Base-by-base conservation (phyloP, 495 filamentous ascomycete species). In the Emericellopsis terricola region DNA sequence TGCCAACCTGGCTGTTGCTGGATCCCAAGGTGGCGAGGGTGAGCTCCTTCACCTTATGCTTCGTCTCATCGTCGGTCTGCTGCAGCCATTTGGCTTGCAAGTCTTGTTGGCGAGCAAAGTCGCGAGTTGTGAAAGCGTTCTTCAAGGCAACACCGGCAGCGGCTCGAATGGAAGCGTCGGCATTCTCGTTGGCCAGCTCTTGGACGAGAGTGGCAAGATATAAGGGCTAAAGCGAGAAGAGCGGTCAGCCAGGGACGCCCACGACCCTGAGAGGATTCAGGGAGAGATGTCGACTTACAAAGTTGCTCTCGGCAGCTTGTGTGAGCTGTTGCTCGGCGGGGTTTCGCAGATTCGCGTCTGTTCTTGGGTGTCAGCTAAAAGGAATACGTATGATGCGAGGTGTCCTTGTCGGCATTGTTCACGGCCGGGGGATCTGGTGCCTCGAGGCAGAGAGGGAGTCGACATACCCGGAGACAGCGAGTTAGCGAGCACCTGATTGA, bases 131-230 rank as follows among this genome's bases (percentile, higher is more conserved):
- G 56, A 97, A 92, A 45, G 89, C 73, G 64, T 97, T 97, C 64
- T 97, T 97, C 47, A 97, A 59, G 31, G 87, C 85, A 44, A 97
- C 72, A 78, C 84, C 89, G 38, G 89, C 89, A 37, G 89, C 86
- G 36, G 76, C 74, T 65, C 89, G 76, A 45, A 94, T 82, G 54
- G 80, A 77, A 29, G 80, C 61, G 40, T 81, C 68, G 43, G 78
- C 72, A 37, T 69, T 67, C 43, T 96, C 91, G 60, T 93, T 94
- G 45, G 86, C 86, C 42, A 97, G 73, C 53, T 89, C 83, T 58
- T 81, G 73, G 33, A 81, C 83, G 44, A 97, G 78, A 37, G 85
- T 89, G 41, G 74, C 66, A 38, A 97, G 72, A 60, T 97, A 97
- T 56, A 71, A 68, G 38, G 87, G 73, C 89, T 97, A 41, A 42